Percentiles rank a stretch among this genome's conserved stretches.
Evolutionary conservation across 371 early-diverging fungal species (phyloP).

Genomic region (Rhizopus arrhizus): DNA sequence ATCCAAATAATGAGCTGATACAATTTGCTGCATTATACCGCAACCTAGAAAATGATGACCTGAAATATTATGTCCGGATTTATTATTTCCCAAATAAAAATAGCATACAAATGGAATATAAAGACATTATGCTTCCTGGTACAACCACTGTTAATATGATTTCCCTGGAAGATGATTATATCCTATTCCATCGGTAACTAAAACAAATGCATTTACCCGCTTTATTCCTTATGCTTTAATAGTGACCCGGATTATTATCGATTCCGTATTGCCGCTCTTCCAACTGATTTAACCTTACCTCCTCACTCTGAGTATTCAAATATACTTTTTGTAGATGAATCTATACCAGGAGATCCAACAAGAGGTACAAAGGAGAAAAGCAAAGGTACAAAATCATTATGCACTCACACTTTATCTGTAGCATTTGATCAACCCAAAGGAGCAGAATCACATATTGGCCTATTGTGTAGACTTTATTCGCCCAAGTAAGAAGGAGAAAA

Average conservation of each 20-base stretch:
- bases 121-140: conserved; percentile 44
- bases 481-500: conserved; percentile 25
- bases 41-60: conserved; percentile 33
- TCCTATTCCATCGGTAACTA: conserved; percentile 43
- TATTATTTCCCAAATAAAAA: conserved; percentile 31
- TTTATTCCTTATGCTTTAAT: background rate
- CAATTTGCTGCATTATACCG: conserved; percentile 45
- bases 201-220: background rate
- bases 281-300: conserved; percentile 23
- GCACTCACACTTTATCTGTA: conserved; percentile 4
- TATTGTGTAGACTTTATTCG: conserved; percentile 36
- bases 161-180: conserved; percentile 36
- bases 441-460: conserved; percentile 24
- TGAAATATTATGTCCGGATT: conserved; percentile 37
- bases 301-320: conserved; percentile 33
- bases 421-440: conserved; percentile 32
- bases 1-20: conserved; percentile 17
- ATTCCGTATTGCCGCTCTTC: conserved; percentile 37
- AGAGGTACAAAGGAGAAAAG: conserved; percentile 23
- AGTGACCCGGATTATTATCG: conserved; percentile 50
- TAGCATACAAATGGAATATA: conserved; percentile 25
- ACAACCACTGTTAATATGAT: conserved; percentile 39
- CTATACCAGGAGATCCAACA: conserved; percentile 32
- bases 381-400: background rate
- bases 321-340: conserved; percentile 1